phyloP scores from a whole-genome alignment of 148 eudicot genomes.

The Persicaria tinctoria region DNA sequence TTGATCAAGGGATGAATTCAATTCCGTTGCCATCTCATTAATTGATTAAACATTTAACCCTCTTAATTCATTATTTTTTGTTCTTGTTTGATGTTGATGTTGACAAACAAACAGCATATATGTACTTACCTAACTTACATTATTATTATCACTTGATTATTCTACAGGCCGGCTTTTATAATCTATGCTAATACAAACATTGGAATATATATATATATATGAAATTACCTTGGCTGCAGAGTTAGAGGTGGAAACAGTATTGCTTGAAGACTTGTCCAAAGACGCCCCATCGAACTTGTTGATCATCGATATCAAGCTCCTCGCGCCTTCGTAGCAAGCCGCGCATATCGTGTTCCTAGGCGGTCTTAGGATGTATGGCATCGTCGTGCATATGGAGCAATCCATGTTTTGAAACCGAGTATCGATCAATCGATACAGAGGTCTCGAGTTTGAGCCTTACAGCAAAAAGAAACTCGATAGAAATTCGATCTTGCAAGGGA shows the following conservation, averaged over 20 bases:
- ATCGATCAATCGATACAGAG: not conserved
- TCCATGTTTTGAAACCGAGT: slow-evolving; percentile 35
- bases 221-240: slow-evolving; percentile 36
- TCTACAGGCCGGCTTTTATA: too few species aligned
- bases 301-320: slow-evolving; percentile 47
- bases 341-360: slow-evolving; percentile 80
- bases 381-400: slow-evolving; percentile 69
- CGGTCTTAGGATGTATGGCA: slow-evolving; percentile 71
- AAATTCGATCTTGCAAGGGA: not conserved
- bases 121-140: too few species aligned
- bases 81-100: too few species aligned
- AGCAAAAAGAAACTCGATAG: not conserved
- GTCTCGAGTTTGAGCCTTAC: not conserved
- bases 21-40: too few species aligned
- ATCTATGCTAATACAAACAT: too few species aligned
- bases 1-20: too few species aligned
- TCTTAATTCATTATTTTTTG: too few species aligned
- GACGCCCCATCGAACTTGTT: slow-evolving; percentile 35
- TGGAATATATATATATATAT: not conserved
- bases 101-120: too few species aligned
- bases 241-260: slow-evolving; percentile 12
- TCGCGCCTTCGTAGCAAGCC: slow-evolving; percentile 76
- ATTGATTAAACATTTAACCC: too few species aligned
- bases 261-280: slow-evolving; percentile 26
- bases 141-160: too few species aligned